A percentile compares a stretch with the other conserved stretches of the same genome.
Conservation (phyloP, 106 monocot species). For the Allium fistulosum region DNA sequence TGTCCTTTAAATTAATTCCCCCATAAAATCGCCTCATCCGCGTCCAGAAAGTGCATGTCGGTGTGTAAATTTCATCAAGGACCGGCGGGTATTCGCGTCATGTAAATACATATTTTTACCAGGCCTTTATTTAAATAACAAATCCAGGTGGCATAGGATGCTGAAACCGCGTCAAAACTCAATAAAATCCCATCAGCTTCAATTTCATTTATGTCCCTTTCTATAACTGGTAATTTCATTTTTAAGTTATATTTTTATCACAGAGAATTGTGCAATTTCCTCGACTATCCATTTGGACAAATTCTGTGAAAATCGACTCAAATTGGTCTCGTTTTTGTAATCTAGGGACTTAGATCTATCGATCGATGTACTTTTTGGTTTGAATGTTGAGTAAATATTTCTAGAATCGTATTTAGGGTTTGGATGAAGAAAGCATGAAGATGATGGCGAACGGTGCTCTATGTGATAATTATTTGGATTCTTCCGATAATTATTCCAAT, state of each 20-base stretch:
- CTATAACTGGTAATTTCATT: not conserved
- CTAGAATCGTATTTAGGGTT: conserved; percentile 4
- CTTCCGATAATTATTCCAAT: not conserved
- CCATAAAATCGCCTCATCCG: too few species aligned
- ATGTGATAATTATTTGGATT: not conserved
- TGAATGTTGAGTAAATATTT: not conserved
- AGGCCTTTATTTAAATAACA: too few species aligned
- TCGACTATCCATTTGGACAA: not conserved
- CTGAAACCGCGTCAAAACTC: conserved; percentile 1
- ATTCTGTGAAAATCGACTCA: not conserved
- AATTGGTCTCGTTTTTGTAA: not conserved
- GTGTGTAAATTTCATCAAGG: too few species aligned
- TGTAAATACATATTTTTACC: too few species aligned
- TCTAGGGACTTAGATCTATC: conserved; percentile 1
- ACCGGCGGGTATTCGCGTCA: too few species aligned
- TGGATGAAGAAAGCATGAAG: conserved; percentile 1
- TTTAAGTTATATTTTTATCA: not conserved
- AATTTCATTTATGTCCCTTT: not conserved
- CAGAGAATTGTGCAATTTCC: not conserved
- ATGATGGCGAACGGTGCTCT: conserved; percentile 4
- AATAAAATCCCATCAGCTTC: not conserved
- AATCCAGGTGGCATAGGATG: not conserved
- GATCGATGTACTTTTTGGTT: not conserved
- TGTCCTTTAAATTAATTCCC: too few species aligned
- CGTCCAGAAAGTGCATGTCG: too few species aligned